Conservation (phyloP, 257 asterid genomes). For the Solanum ossicruentum region DNA sequence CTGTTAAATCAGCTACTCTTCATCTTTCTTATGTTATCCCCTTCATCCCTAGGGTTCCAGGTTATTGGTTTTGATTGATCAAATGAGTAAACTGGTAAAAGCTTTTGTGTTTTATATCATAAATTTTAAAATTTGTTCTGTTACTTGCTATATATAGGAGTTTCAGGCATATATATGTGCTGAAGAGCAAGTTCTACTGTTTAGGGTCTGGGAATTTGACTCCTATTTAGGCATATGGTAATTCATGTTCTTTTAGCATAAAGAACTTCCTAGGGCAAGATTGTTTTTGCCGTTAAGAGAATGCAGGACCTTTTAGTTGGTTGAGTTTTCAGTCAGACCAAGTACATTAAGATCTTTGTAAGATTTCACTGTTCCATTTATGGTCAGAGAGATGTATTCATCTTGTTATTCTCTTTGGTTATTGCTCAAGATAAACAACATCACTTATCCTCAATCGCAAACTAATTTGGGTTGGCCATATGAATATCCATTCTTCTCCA, state of each 20-base stretch:
- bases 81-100: not conserved
- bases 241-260: not conserved
- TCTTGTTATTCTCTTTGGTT: not conserved
- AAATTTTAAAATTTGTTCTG: not conserved
- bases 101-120: not conserved
- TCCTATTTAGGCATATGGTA: not conserved
- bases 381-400: not conserved
- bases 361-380: not conserved
- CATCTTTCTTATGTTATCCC: not conserved
- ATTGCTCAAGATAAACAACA: not conserved
- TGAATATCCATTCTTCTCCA: not conserved
- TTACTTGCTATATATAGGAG: not conserved
- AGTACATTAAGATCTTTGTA: not conserved
- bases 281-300: not conserved
- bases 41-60: not conserved
- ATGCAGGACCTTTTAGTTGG: not conserved
- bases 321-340: not conserved
- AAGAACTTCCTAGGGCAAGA: not conserved
- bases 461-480: not conserved
- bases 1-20: not conserved
- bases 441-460: not conserved
- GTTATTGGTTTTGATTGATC: not conserved
- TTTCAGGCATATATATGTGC: not conserved
- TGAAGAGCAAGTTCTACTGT: not conserved
- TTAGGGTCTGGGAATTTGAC: not conserved